Evolutionary conservation across 306 rosid genomes (phyloP), one percentile per base, ranked within the genome.

Genomic region (Potentilla sterilis): DNA sequence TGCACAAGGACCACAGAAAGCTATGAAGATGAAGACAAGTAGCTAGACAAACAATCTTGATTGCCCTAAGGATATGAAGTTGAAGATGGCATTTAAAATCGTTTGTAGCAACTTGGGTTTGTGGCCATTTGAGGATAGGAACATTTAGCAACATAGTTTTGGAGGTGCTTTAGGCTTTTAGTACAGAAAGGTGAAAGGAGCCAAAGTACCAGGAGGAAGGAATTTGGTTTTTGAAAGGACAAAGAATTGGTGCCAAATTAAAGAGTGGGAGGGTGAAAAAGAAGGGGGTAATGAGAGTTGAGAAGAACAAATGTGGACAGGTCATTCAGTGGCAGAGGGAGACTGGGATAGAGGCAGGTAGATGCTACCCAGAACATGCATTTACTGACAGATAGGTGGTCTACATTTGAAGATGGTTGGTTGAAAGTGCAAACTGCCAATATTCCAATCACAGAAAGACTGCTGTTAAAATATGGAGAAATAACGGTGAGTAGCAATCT

Each of bases 361-460:
- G 69, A 77, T 57, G 80, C 55, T 69, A 43, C 59, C 73, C 70
- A 69, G 68, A 58, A 43, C 62, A 58, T 69, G 68, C 68, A 35
- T 63, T 54, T 44, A 77, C 75, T 67, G 80, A 77, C 80, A 77
- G 35, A 46, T 13, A 13, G 37, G 10, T 42, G 69, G 69, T 68
- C 80, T 69, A 44, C 47, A 42, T 57, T 19, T 2, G 38, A 59
- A 74, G 78, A n/a, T 32, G 35, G 54, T 41, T 22, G 57, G 69
- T 8, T 11, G 37, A 15, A 51, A 64, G 58, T 52, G n/a, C 51
- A 24, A 37, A 64, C 28, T 18, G 69, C 69, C 47, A 64, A 64
- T 64, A 38, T 64, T 64, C 46, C 69, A 38, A 34, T 62, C 67
- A 32, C 19, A 34, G 40, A 62, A 13, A 38, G 6, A 7, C 41